Percentiles rank a stretch among this genome's conserved stretches.
phyloP scores from a whole-genome alignment of 169 alveolate genomes.

The Plasmodium falciparum region DNA sequence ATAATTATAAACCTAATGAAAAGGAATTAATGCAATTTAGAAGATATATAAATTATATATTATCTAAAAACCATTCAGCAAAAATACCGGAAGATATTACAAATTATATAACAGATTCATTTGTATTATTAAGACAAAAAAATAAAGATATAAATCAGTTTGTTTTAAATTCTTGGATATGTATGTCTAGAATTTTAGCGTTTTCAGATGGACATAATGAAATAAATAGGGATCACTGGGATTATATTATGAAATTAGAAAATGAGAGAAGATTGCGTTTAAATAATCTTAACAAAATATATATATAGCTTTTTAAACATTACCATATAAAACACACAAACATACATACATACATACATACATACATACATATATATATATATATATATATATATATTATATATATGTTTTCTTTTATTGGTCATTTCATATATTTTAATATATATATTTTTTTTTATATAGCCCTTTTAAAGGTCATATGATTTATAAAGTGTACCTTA shows the following conservation, averaged over 20 bases:
- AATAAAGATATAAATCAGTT: slow-evolving; percentile 58
- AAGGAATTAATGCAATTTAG: slow-evolving; percentile 74
- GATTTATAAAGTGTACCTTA: too few species aligned
- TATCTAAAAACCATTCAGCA: slow-evolving; percentile 69
- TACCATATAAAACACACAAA: too few species aligned
- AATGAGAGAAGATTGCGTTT: slow-evolving; percentile 45
- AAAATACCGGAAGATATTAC: slow-evolving; percentile 39
- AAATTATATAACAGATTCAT: slow-evolving; percentile 61
- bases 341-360: too few species aligned
- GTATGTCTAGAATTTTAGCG: slow-evolving; percentile 73
- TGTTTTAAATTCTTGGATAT: slow-evolving; percentile 70
- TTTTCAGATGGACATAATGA: slow-evolving; percentile 70
- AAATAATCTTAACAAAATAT: slow-evolving; percentile 23
- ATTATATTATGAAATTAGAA: slow-evolving; percentile 55
- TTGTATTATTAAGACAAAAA: slow-evolving; percentile 63
- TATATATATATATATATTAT: too few species aligned
- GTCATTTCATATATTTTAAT: too few species aligned
- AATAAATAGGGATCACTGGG: slow-evolving; percentile 56
- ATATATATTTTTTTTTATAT: too few species aligned
- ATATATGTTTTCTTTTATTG: too few species aligned
- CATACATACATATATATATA: too few species aligned
- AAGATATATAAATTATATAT: slow-evolving; percentile 72
- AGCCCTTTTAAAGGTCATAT: too few species aligned
- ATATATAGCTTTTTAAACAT: slow-evolving; percentile 5
- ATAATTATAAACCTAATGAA: slow-evolving; percentile 49